These are phyloP conservation scores for Linnemannia zychae DNA, from an alignment of 192 early-diverging fungal genomes.

Conservation along the genomic window DNA sequence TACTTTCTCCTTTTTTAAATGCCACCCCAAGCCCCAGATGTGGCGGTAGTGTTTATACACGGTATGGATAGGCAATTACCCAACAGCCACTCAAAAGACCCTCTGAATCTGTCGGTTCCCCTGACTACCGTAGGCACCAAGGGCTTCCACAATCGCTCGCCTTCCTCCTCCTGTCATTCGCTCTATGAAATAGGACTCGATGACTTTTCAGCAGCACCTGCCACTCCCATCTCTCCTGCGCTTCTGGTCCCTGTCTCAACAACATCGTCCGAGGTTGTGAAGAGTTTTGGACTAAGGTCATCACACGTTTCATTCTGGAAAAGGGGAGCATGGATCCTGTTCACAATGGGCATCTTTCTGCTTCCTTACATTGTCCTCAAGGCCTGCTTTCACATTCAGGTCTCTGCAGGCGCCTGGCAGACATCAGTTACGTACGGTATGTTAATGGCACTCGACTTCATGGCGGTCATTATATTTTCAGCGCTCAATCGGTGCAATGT, in stretches of 20 bases:
- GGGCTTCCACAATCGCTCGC: neutral
- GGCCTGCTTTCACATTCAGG: conserved; percentile 6
- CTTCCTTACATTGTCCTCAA: neutral
- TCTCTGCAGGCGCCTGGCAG: neutral
- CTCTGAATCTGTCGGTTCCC: neutral
- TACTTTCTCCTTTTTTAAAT: neutral
- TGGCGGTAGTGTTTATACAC: conserved; percentile 6
- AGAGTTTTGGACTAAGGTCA: neutral
- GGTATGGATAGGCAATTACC: neutral
- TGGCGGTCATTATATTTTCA: neutral
- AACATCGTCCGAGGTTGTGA: conserved; percentile 6
- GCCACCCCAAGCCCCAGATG: conserved; percentile 31
- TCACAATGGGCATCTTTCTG: conserved; percentile 6
- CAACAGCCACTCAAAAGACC: conserved; percentile 7
- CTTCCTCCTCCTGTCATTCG: neutral
- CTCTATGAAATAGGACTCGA: neutral
- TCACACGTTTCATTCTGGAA: neutral
- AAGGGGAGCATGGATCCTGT: neutral
- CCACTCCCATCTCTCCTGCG: neutral
- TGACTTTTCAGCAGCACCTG: neutral
- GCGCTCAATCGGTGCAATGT: neutral
- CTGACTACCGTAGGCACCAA: neutral
- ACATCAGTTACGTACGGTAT: conserved; percentile 1
- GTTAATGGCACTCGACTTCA: neutral
- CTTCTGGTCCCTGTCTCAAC: neutral